Evolutionary conservation across 2,329 filamentous ascomycete species (phyloP).

Genomic region (Emergomyces pasteurianus): DNA sequence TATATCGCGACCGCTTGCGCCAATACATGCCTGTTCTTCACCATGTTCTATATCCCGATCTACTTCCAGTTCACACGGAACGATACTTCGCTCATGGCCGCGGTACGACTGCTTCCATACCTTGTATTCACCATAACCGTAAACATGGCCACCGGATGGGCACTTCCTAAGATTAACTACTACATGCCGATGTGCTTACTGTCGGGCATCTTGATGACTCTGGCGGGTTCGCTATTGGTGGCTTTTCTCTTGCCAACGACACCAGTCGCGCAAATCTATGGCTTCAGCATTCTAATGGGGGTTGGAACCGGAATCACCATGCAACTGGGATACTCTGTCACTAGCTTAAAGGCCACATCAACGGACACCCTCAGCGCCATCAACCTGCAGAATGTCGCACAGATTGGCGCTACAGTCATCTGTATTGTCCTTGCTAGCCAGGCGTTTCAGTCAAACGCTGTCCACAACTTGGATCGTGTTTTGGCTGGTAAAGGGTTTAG

Average conservation of each 20-base stretch:
- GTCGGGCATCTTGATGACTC: slow-evolving; percentile 13
- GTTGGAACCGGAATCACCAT: slow-evolving; percentile 27
- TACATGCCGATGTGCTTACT: slow-evolving; percentile 18
- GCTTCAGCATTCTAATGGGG: slow-evolving; percentile 24
- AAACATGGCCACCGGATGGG: slow-evolving; percentile 13
- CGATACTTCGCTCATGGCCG: slow-evolving; percentile 22
- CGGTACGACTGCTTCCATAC: slow-evolving; percentile 23
- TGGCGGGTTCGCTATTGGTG: slow-evolving; percentile 13
- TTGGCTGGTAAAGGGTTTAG: slow-evolving; percentile 18
- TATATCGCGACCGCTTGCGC: slow-evolving; percentile 30
- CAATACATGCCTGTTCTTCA: slow-evolving; percentile 25
- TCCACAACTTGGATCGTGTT: slow-evolving; percentile 17
- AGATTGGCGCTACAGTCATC: slow-evolving; percentile 1
- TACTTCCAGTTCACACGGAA: slow-evolving; percentile 43
- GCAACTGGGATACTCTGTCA: slow-evolving; percentile 29
- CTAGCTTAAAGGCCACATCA: slow-evolving; percentile 24
- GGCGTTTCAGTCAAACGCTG: slow-evolving; percentile 20
- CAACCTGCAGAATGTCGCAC: slow-evolving; percentile 30
- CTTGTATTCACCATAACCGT: slow-evolving; percentile 16
- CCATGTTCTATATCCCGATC: slow-evolving; percentile 43
- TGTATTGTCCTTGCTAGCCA: slow-evolving; percentile 3
- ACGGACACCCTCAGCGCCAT: slow-evolving; percentile 22
- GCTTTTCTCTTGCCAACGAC: slow-evolving; percentile 7
- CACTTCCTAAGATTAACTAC: slow-evolving; percentile 15
- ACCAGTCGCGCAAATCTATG: slow-evolving; percentile 15